A percentile compares a stretch with the other conserved stretches of the same genome.
phyloP scores from a whole-genome alignment of 495 filamentous ascomycete species.

The Hyaloscypha finlandica region DNA sequence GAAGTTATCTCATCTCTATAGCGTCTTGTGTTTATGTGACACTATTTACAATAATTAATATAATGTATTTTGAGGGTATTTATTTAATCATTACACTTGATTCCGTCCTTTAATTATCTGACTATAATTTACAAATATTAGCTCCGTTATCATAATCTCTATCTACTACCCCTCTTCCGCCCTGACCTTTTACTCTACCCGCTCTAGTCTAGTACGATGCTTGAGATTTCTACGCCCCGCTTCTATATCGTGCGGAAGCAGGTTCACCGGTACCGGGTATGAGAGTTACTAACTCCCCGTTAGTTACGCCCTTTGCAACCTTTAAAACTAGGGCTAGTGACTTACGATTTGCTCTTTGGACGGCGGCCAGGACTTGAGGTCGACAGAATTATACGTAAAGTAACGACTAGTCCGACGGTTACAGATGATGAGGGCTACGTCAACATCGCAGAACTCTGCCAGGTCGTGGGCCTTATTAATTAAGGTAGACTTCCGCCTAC shows the following conservation, averaged over 20 bases:
- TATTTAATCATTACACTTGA: no score
- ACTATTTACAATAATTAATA: no score
- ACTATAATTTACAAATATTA: no score
- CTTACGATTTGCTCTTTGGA: neutral
- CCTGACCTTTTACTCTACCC: conserved; percentile 10
- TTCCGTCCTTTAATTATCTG: no score
- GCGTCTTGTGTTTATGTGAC: no score
- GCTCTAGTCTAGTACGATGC: conserved; percentile 7
- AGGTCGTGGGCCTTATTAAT: conserved; percentile 10
- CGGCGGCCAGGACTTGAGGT: conserved; percentile 20
- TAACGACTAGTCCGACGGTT: conserved; percentile 14
- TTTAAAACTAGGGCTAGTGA: conserved; percentile 2
- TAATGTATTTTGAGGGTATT: no score
- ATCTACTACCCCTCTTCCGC: conserved; percentile 1
- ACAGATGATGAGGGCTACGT: conserved; percentile 18
- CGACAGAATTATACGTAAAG: conserved; percentile 19
- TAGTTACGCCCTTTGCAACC: conserved; percentile 5
- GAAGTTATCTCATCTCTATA: no score
- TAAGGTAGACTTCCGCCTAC: conserved; percentile 12
- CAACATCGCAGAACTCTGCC: conserved; percentile 19
- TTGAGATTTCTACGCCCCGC: conserved; percentile 6
- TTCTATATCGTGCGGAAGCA: conserved; percentile 20
- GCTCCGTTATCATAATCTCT: neutral
- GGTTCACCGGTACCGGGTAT: conserved; percentile 19
- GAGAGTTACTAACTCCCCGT: conserved; percentile 13